Conservation (phyloP, 768 basidiomycete species). For the Phlebiopsis flavidoalba region DNA sequence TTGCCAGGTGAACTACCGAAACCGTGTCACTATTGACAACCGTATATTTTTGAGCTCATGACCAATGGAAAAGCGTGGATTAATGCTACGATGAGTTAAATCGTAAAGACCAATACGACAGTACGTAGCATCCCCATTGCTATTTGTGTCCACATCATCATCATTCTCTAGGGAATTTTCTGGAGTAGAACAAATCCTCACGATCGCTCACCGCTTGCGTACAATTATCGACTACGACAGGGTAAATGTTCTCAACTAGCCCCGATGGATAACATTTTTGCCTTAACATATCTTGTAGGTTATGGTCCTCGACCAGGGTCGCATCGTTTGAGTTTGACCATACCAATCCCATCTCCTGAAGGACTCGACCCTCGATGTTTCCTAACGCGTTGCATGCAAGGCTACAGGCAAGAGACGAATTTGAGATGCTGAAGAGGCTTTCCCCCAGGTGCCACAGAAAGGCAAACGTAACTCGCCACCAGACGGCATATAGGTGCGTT, state of each 20-base stretch:
- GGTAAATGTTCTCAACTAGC: slow-evolving; percentile 34
- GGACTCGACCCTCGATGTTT: slow-evolving; percentile 56
- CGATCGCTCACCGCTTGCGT: slow-evolving; percentile 74
- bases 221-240: slow-evolving; percentile 84
- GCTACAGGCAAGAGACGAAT: slow-evolving; percentile 74
- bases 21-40: no score
- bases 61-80: slow-evolving; percentile 48
- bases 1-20: slow-evolving; percentile 48
- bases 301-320: slow-evolving; percentile 73
- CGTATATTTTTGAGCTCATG: background rate
- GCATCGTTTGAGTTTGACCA: slow-evolving; percentile 73
- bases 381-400: slow-evolving; percentile 60
- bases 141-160: slow-evolving; percentile 17
- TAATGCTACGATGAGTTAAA: slow-evolving; percentile 86
- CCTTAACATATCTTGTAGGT: slow-evolving; percentile 38
- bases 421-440: slow-evolving; percentile 61
- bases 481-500: no score
- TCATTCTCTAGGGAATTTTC: slow-evolving; percentile 56
- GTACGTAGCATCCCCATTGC: slow-evolving; percentile 39
- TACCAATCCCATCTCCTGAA: slow-evolving; percentile 54
- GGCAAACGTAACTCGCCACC: background rate
- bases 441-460: slow-evolving; percentile 39
- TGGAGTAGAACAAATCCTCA: slow-evolving; percentile 74
- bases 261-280: background rate
- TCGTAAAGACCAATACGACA: slow-evolving; percentile 75